Percentiles rank a stretch among this genome's conserved stretches.
Evolutionary conservation across 2,329 filamentous ascomycete species (phyloP).

Genomic region (Aspergillus sp.): DNA sequence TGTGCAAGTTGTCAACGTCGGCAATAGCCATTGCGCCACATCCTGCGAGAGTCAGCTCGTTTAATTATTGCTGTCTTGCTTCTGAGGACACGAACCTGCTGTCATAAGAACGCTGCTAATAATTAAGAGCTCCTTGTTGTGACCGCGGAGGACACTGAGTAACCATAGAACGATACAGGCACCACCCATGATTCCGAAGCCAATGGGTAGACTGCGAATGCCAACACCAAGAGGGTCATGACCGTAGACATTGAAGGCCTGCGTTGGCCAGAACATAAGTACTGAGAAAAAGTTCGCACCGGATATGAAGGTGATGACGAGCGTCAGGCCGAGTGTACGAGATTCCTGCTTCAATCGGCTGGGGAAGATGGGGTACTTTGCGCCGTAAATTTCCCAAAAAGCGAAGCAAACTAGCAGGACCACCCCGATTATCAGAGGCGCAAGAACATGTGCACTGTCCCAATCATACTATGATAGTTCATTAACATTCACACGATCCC

Average conservation of each 20-base stretch:
- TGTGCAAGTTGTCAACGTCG: slow-evolving; percentile 52
- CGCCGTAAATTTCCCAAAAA: slow-evolving; percentile 49
- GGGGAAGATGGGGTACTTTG: slow-evolving; percentile 49
- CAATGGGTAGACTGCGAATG: slow-evolving; percentile 64
- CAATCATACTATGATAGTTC: slow-evolving; percentile 39
- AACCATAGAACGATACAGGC: slow-evolving; percentile 60
- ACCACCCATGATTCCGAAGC: slow-evolving; percentile 62
- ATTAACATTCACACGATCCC: background rate
- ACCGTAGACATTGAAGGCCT: slow-evolving; percentile 65
- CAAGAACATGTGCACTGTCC: slow-evolving; percentile 47
- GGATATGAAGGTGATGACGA: slow-evolving; percentile 60
- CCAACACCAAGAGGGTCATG: slow-evolving; percentile 65
- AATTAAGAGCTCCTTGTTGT: slow-evolving; percentile 62
- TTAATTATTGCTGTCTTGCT: background rate
- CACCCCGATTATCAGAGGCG: slow-evolving; percentile 47
- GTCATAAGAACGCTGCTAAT: slow-evolving; percentile 64
- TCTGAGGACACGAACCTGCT: slow-evolving; percentile 44
- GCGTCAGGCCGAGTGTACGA: slow-evolving; percentile 52
- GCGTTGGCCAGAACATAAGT: slow-evolving; percentile 62
- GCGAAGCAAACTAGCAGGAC: slow-evolving; percentile 44
- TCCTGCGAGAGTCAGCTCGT: slow-evolving; percentile 30
- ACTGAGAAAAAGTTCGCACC: slow-evolving; percentile 60
- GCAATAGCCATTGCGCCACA: slow-evolving; percentile 56
- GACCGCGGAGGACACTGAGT: slow-evolving; percentile 58
- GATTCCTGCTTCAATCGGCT: slow-evolving; percentile 48